Evolutionary conservation across 169 alveolate genomes (phyloP), one percentile per base, ranked within the genome.

Genomic region (Theileria parva): DNA sequence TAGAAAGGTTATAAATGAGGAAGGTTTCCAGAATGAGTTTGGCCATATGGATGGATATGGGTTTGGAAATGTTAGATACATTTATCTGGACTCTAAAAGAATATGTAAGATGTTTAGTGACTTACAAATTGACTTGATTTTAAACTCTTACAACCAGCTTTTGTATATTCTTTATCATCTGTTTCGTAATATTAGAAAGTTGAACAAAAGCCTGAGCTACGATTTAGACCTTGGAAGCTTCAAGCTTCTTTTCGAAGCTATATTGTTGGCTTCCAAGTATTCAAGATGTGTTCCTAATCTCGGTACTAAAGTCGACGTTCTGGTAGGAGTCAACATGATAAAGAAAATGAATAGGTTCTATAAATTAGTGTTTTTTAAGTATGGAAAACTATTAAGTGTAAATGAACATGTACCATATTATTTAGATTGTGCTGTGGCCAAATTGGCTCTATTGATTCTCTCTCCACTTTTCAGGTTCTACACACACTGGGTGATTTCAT

Each of bases 391-490:
- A 19, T 15, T 15, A 17, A 13, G 19, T n/a, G 50, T 30, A 28
- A 23, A 51, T 21, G 64, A 68, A 37, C 44, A 68, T 23, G 53
- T 17, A 13, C 32, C 32, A 19, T 23, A 51, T 59, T 21, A 6
- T 27, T 30, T 68, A 11, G 77, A 68, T 37, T 37, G 25, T 21
- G 23, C 13, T 17, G 7, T 68, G 0, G 77, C 77, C 64, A 23
- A 15, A 17, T 28, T 73, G 28, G 53, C 23, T n/a, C 59, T 39
- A 13, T 25, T 73, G 0, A 0, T 73, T 27, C 63, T 57, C 59
- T 73, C 80, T 15, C 34, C 25, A n/a, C 69, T 67, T 34, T 73
- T 37, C 63, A 15, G 71, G 48, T 73, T 73, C 70, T 73, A 73
- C 63, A 8, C 61, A 19, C 74, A 73, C 57, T 73, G 80, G 80